Evolutionary conservation across 108 stramenopile species (phyloP).

Genomic region (Conticribra weissflogii): DNA sequence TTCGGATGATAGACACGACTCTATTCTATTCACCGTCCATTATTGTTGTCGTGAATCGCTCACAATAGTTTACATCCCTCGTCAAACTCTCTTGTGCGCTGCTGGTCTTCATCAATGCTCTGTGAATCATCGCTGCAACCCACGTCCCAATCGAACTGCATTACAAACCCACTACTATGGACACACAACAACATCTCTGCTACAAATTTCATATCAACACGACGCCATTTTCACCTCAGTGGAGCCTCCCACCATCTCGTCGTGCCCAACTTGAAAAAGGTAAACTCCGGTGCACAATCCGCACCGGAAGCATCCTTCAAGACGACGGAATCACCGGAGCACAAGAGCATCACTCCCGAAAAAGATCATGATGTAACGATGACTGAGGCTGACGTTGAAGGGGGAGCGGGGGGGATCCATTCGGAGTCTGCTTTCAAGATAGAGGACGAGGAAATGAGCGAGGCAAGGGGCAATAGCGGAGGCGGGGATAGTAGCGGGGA

Average conservation of each 20-base stretch:
- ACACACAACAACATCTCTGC: not conserved
- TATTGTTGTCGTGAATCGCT: not conserved
- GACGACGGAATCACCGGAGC: constrained; percentile 17
- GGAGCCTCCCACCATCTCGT: constrained; percentile 1
- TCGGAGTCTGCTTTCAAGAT: not conserved
- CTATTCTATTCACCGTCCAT: not conserved
- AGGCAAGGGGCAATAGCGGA: not conserved
- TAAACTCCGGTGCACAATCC: not conserved
- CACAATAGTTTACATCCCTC: not conserved
- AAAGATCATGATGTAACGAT: constrained; percentile 24
- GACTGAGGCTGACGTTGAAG: constrained; percentile 13
- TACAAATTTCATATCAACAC: not conserved
- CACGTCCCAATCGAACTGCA: not conserved
- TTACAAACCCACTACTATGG: not conserved
- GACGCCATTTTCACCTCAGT: not conserved
- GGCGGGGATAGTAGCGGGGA: no score
- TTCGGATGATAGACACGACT: not conserved
- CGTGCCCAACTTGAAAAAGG: constrained; percentile 2
- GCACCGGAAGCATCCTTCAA: constrained; percentile 1
- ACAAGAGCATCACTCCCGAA: constrained; percentile 25
- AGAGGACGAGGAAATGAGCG: not conserved
- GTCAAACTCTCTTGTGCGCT: not conserved
- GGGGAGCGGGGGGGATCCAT: not conserved
- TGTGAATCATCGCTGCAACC: not conserved
- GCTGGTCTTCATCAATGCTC: not conserved